Evolutionary conservation across 2,329 filamentous ascomycete genomes (phyloP), one percentile per base, ranked within the genome.

Genomic region (Ustilaginoidea virens): DNA sequence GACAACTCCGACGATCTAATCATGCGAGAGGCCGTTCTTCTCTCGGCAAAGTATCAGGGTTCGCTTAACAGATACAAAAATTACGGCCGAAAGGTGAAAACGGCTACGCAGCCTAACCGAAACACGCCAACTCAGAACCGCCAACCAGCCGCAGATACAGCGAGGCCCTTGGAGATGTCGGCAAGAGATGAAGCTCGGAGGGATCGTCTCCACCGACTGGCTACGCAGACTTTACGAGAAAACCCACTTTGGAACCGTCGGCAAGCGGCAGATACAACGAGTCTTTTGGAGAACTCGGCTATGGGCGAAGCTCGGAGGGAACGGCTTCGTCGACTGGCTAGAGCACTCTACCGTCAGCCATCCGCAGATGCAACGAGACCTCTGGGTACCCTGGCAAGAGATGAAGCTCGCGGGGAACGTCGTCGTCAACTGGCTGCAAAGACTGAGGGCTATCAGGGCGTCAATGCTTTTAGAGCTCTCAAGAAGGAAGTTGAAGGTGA

Each of bases 11-110:
- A 42, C 2, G 51, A 55, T 27, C 32, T 35, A 1, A 24, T 47
- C 1, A 34, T 55, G 29, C 43, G 48, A 0, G 24, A 39, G 9
- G 48, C 44, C 0, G 43, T 49, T 2, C 31, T 52, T 1, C 34
- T 42, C 2, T 45, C 48, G 1, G 49, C 50, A 3, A 20, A 23
- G 2, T 33, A 40, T 17, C 40, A 44, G 16, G 33, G 36, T 23
- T 34, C 39, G 1, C 14, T 37, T 2, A 33, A 30, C 4, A 44
- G 32, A n/a, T 49, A 37, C 25, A 36, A 33, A 28, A 22, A 20
- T 9, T 10, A 11, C 9, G 17, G 17, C 8, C 7, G 5, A 8
- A 14, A 25, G 22, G 22, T 13, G 7, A 12, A 7, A 10, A 12
- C n/a, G 8, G 22, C 22, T 12, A 12, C 22, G n/a, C 22, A 24